Conservation (phyloP, 129 eudicot genomes). For the Flaveria linearis region DNA sequence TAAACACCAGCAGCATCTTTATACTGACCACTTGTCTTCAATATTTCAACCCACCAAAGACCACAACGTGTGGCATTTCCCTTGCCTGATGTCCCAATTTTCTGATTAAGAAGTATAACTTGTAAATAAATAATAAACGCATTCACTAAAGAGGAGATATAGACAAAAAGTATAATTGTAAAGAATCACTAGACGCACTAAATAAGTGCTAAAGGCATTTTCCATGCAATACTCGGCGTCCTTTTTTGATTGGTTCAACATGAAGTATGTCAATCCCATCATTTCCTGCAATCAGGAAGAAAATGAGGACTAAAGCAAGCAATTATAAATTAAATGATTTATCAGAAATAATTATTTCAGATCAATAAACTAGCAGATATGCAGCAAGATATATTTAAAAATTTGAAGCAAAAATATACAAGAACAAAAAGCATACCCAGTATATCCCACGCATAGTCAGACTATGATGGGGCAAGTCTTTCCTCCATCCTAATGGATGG, state of each 20-base stretch:
- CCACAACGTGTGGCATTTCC: slow-evolving; percentile 91
- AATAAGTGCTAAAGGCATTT: slow-evolving; percentile 77
- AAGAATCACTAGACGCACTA: slow-evolving; percentile 48
- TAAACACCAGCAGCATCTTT: slow-evolving; percentile 93
- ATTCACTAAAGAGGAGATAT: background rate
- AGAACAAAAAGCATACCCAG: too few relatives aligned
- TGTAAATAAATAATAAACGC: slow-evolving; percentile 7
- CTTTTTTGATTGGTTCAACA: slow-evolving; percentile 93
- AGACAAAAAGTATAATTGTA: background rate
- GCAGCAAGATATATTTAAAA: slow-evolving; percentile 7
- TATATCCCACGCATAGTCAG: too few relatives aligned
- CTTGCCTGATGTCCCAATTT: slow-evolving; percentile 73
- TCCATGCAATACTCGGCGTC: slow-evolving; percentile 98
- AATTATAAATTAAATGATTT: background rate
- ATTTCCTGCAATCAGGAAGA: slow-evolving; percentile 63
- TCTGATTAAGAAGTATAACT: slow-evolving; percentile 43
- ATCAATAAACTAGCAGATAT: background rate
- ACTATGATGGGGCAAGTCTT: too few relatives aligned
- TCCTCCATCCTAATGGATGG: too few relatives aligned
- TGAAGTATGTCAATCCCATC: slow-evolving; percentile 91
- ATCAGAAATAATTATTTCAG: slow-evolving; percentile 4
- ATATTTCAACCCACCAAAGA: slow-evolving; percentile 99
- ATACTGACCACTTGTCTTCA: slow-evolving; percentile 82
- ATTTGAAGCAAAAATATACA: background rate
- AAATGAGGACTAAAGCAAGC: slow-evolving; percentile 11